Evolutionary conservation across 225 moss, liverwort and hornwort genomes (phyloP).

Genomic region (Lunularia cruciata): DNA sequence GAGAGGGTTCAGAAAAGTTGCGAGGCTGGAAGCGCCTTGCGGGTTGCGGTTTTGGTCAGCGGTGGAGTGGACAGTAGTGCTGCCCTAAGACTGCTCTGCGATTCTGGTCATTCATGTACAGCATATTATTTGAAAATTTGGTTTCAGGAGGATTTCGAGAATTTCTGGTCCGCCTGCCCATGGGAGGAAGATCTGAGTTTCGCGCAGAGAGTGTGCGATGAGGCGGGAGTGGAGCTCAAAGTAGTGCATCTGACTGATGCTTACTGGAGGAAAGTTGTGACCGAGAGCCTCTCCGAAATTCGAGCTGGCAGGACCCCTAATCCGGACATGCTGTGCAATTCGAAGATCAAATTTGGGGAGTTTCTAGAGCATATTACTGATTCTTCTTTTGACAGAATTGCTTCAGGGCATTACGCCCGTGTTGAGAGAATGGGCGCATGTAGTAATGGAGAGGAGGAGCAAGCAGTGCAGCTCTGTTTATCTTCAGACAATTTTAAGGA

Average conservation of each 20-base stretch:
- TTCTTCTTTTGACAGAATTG: slow-evolving; percentile 73
- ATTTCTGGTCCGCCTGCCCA: slow-evolving; percentile 95
- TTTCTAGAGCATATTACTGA: slow-evolving; percentile 77
- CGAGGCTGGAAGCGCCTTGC: slow-evolving; percentile 61
- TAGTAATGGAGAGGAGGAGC: slow-evolving; percentile 16
- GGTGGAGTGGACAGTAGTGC: slow-evolving; percentile 99
- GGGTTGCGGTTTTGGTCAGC: slow-evolving; percentile 86
- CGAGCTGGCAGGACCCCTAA: slow-evolving; percentile 92
- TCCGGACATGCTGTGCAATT: slow-evolving; percentile 96
- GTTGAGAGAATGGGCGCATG: slow-evolving; percentile 40
- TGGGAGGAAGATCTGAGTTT: slow-evolving; percentile 95
- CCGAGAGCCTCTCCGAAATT: slow-evolving; percentile 69
- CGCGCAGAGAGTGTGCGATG: slow-evolving; percentile 80
- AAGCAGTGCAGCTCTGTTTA: slow-evolving; percentile 52
- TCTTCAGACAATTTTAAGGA: slow-evolving; percentile 92
- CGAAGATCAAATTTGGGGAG: slow-evolving; percentile 88
- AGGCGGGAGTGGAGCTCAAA: slow-evolving; percentile 81
- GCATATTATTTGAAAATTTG: slow-evolving; percentile 98
- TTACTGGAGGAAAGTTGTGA: slow-evolving; percentile 86
- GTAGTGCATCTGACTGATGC: slow-evolving; percentile 92
- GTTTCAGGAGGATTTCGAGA: slow-evolving; percentile 99
- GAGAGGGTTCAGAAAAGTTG: slow-evolving; percentile 60
- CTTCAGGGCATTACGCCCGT: slow-evolving; percentile 94
- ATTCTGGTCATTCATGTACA: slow-evolving; percentile 85
- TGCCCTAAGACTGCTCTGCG: slow-evolving; percentile 83